Percentiles rank a stretch among this genome's conserved stretches.
phyloP scores from a whole-genome alignment of 148 eudicot genomes.

The Rheum nobile region DNA sequence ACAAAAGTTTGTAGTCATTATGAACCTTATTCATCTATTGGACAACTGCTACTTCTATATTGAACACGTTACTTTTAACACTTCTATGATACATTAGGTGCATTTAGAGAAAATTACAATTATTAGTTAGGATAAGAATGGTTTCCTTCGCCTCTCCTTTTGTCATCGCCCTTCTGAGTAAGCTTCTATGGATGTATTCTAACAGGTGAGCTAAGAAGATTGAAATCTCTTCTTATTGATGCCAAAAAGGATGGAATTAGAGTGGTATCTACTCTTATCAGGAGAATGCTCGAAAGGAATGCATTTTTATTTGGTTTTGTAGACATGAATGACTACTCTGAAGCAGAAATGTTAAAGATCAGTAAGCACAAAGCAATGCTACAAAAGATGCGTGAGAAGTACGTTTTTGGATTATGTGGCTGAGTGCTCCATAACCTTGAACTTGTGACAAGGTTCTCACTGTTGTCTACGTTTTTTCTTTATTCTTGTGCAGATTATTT shows the following conservation, averaged over 20 bases:
- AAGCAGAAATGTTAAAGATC: conserved; percentile 47
- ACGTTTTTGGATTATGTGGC: conserved; percentile 12
- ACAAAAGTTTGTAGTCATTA: not conserved
- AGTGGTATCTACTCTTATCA: conserved; percentile 43
- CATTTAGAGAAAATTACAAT: not conserved
- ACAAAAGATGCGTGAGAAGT: conserved; percentile 53
- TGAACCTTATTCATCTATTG: not conserved
- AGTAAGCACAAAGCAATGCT: conserved; percentile 51
- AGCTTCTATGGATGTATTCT: not conserved
- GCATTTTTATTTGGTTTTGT: conserved; percentile 59
- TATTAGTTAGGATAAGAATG: not conserved
- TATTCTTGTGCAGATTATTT: conserved; percentile 32
- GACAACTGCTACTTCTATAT: not conserved
- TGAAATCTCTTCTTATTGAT: conserved; percentile 42
- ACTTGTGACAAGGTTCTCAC: not conserved
- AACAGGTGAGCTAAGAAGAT: conserved; percentile 50
- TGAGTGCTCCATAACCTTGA: conserved; percentile 1
- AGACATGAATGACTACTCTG: conserved; percentile 49
- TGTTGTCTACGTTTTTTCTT: not conserved
- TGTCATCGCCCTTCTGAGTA: not conserved
- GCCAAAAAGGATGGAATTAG: conserved; percentile 40
- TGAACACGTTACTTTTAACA: not conserved
- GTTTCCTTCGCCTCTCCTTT: not conserved
- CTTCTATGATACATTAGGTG: not conserved
- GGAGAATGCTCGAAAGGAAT: conserved; percentile 56